These are phyloP conservation scores for Metarhizium guizhouense DNA, from an alignment of 2,329 filamentous ascomycete genomes.

Conservation along the genomic window DNA sequence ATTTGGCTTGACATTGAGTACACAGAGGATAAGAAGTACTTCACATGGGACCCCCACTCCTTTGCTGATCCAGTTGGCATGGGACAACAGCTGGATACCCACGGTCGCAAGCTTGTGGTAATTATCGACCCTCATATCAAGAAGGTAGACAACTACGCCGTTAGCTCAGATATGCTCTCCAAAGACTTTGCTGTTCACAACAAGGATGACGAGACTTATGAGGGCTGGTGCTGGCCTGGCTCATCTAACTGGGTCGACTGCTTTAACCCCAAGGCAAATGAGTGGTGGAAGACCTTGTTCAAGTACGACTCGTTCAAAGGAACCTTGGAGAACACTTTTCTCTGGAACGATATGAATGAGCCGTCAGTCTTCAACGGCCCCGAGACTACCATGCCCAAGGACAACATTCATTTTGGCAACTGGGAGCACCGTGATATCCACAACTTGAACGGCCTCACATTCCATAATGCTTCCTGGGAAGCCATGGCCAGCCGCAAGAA, in stretches of 20 bases:
- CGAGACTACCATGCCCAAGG: constrained; percentile 97
- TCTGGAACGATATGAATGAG: constrained; percentile 99
- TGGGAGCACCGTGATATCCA: constrained; percentile 98
- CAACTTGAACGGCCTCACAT: constrained; percentile 91
- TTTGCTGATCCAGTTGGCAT: constrained; percentile 82
- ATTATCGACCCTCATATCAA: constrained; percentile 99
- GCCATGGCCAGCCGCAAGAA: constrained; percentile 78
- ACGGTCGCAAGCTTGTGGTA: constrained; percentile 81
- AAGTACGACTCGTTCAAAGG: constrained; percentile 83
- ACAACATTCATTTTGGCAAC: constrained; percentile 81
- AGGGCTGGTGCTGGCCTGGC: constrained; percentile 98
- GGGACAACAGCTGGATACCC: constrained; percentile 77
- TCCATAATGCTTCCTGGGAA: constrained; percentile 88
- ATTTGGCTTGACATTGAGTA: constrained; percentile 99
- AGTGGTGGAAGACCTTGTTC: constrained; percentile 89
- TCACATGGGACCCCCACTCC: constrained; percentile 87
- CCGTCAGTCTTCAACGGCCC: constrained; percentile 98
- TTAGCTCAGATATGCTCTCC: constrained; percentile 73
- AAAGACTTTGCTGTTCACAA: constrained; percentile 80
- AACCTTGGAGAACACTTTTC: constrained; percentile 75
- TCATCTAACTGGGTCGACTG: constrained; percentile 94
- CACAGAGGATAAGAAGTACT: constrained; percentile 94
- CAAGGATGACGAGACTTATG: constrained; percentile 82
- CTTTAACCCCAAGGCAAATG: constrained; percentile 84
- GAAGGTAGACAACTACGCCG: constrained; percentile 67